These are phyloP conservation scores for Globisporangium spiculum DNA, from an alignment of 352 stramenopile species.

Conservation along the genomic window DNA sequence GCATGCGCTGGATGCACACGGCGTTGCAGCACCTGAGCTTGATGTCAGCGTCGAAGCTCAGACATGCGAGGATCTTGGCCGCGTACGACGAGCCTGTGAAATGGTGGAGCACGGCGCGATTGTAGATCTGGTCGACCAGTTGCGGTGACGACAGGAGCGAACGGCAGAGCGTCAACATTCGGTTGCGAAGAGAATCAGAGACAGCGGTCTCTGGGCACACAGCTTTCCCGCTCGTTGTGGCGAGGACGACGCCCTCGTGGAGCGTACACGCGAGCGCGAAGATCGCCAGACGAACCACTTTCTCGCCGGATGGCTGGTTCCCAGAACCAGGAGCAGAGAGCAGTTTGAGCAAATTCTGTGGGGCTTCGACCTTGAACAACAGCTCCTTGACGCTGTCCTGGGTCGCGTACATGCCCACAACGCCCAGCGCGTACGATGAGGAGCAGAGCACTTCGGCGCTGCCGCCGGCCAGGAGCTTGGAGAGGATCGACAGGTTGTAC, in stretches of 20 bases:
- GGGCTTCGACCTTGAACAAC: constrained; percentile 47
- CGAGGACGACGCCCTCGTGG: constrained; percentile 28
- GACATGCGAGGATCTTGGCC: constrained; percentile 30
- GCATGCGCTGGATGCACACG: constrained; percentile 24
- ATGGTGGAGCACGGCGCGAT: constrained; percentile 20
- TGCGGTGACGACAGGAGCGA: constrained; percentile 15
- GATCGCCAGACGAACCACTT: constrained; percentile 35
- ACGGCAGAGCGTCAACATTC: constrained; percentile 21
- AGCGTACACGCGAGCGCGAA: constrained; percentile 46
- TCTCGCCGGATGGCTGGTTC: constrained; percentile 22
- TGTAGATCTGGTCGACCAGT: constrained; percentile 26
- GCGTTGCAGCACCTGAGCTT: constrained; percentile 26
- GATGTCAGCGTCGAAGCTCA: constrained; percentile 25
- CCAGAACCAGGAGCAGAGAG: constrained; percentile 16
- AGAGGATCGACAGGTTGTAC: constrained; percentile 59
- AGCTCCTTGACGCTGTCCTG: constrained; percentile 38
- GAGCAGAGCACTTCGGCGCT: constrained; percentile 48
- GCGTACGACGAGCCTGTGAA: constrained; percentile 34
- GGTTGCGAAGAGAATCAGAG: constrained; percentile 14
- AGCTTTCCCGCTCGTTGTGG: neutral
- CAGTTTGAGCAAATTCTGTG: constrained; percentile 50
- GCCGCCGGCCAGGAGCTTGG: constrained; percentile 60
- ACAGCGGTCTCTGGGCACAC: constrained; percentile 10
- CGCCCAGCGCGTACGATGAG: constrained; percentile 49
- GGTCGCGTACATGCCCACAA: constrained; percentile 32